Conservation (phyloP, 2,329 filamentous ascomycete genomes). For the Corinectria fuckeliana region DNA sequence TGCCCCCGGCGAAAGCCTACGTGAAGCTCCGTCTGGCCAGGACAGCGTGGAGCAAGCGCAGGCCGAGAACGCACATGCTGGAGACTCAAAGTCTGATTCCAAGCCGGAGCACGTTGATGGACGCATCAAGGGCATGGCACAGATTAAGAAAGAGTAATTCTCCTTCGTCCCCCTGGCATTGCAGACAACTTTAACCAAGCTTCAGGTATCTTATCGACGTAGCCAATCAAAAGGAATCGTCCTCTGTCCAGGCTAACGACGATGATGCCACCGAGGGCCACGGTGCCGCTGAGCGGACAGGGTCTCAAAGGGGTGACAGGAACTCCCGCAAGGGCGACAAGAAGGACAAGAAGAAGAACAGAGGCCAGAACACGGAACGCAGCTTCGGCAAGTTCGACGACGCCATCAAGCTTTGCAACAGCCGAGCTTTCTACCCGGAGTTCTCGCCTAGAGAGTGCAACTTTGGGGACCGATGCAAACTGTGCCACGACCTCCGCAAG, state of each 20-base stretch:
- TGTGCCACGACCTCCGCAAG: conserved; percentile 82
- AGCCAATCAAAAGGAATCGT: conserved; percentile 34
- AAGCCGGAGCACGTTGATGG: conserved; percentile 33
- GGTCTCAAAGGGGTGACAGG: conserved; percentile 63
- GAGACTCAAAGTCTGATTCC: conserved; percentile 7
- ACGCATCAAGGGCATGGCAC: conserved; percentile 65
- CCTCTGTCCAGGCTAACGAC: conserved; percentile 43
- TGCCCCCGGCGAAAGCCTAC: conserved; percentile 5
- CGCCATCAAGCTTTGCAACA: conserved; percentile 77
- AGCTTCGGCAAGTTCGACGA: conserved; percentile 83
- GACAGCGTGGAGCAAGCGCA: conserved; percentile 25
- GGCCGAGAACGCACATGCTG: conserved; percentile 23
- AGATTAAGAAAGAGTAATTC: conserved; percentile 75
- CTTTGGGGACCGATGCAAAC: conserved; percentile 81
- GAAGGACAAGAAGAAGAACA: conserved; percentile 58
- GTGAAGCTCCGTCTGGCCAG: neutral
- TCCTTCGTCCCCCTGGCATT: neutral
- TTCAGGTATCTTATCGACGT: conserved; percentile 53
- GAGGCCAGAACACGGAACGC: conserved; percentile 79
- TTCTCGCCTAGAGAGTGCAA: conserved; percentile 81
- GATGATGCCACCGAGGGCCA: conserved; percentile 59
- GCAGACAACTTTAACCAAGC: conserved; percentile 7
- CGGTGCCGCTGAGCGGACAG: conserved; percentile 39
- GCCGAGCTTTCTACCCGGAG: conserved; percentile 73
- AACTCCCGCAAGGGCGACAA: conserved; percentile 50